Percentiles rank a stretch among this genome's conserved stretches.
Conservation (phyloP, 768 basidiomycete genomes). For the Scleroderma bovista region DNA sequence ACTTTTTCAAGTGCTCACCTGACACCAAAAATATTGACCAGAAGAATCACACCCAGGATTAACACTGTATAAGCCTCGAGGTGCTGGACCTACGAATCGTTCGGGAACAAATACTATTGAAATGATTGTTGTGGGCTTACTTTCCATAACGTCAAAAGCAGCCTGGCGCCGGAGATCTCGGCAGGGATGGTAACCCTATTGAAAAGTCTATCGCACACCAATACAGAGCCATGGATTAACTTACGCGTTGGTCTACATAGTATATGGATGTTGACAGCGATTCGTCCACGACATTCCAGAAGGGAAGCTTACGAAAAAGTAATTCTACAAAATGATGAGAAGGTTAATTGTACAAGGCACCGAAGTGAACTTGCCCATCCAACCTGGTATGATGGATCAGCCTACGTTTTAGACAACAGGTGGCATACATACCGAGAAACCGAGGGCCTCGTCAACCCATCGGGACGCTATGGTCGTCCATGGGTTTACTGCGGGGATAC, state of each 20-base stretch:
- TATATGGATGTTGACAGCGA: constrained; percentile 19
- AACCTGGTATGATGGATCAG: constrained; percentile 6
- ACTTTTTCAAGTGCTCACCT: constrained; percentile 32
- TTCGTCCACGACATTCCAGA: not conserved
- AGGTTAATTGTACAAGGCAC: not conserved
- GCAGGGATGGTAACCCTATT: constrained; percentile 56
- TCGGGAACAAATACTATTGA: too few species aligned
- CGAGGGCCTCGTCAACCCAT: constrained; percentile 56
- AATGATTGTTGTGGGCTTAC: constrained; percentile 27
- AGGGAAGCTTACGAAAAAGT: constrained; percentile 41
- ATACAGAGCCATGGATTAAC: not conserved
- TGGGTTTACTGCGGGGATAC: not conserved
- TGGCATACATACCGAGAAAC: constrained; percentile 43
- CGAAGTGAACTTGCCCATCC: constrained; percentile 27
- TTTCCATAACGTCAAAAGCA: constrained; percentile 73
- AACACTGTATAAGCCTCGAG: constrained; percentile 48
- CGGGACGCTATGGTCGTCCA: constrained; percentile 35
- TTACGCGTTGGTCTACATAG: constrained; percentile 8
- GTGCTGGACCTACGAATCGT: not conserved
- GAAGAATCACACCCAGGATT: constrained; percentile 47
- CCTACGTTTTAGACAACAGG: not conserved
- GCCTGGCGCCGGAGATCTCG: constrained; percentile 66
- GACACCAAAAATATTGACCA: constrained; percentile 68
- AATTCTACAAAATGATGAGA: constrained; percentile 34
- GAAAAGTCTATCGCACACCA: not conserved